These are phyloP conservation scores for Sugiyamaella paludigena DNA, from an alignment of 1,139 yeast species.

Conservation along the genomic window DNA sequence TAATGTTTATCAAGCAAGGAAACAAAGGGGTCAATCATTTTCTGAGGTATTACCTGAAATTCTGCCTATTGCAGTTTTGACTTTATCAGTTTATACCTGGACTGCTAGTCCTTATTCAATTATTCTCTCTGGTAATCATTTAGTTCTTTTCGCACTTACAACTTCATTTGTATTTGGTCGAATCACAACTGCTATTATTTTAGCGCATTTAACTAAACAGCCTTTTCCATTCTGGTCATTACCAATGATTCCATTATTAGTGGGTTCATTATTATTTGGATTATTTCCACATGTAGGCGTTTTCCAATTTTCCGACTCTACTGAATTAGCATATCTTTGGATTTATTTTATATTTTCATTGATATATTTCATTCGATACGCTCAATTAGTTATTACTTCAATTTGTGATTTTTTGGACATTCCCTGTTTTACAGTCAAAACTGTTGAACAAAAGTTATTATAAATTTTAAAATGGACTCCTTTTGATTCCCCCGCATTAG, in stretches of 20 bases:
- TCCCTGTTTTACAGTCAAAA: slow-evolving; percentile 38
- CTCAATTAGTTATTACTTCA: slow-evolving; percentile 38
- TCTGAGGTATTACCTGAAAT: slow-evolving; percentile 40
- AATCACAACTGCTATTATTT: slow-evolving; percentile 51
- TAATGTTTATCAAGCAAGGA: slow-evolving; percentile 58
- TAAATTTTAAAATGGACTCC: too few relatives aligned
- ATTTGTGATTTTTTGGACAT: slow-evolving; percentile 41
- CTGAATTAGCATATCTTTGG: slow-evolving; percentile 39
- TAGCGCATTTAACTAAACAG: slow-evolving; percentile 70
- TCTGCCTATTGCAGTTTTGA: slow-evolving; percentile 35
- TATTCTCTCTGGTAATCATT: slow-evolving; percentile 44
- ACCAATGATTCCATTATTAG: slow-evolving; percentile 37
- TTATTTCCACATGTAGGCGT: slow-evolving; percentile 33
- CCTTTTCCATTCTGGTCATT: slow-evolving; percentile 53
- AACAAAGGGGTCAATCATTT: slow-evolving; percentile 49
- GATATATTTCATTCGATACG: slow-evolving; percentile 37
- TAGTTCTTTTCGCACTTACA: slow-evolving; percentile 56
- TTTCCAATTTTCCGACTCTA: slow-evolving; percentile 20
- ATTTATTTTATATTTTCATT: slow-evolving; percentile 31
- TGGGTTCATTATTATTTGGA: slow-evolving; percentile 40
- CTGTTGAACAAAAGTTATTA: slow-evolving; percentile 1
- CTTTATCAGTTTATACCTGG: slow-evolving; percentile 37
- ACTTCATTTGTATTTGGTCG: slow-evolving; percentile 72
- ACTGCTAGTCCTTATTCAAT: slow-evolving; percentile 38
- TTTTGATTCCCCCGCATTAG: too few relatives aligned